Evolutionary conservation across 257 asterid genomes (phyloP), one percentile per base, ranked within the genome.

Genomic region (Solanum corneliomulleri): DNA sequence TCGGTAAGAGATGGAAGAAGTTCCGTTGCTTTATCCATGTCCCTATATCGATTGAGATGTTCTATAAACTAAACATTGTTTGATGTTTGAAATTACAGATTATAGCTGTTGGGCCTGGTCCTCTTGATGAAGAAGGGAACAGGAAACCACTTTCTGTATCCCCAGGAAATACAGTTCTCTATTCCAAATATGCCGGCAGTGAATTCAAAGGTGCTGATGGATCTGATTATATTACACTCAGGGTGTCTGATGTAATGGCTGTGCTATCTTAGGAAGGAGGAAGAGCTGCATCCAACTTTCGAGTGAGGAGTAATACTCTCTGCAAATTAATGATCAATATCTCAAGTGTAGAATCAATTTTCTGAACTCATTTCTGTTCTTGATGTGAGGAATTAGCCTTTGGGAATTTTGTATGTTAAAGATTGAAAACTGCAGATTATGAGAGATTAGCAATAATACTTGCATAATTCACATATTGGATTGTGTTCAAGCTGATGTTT

Each of bases 171-270:
- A 91, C 98, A 1, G 98, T 97, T 41, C 83, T 97, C 88, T 95
- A 94, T 88, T 97, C 99, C 42, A 97, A 95, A 87, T 97, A 94
- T 62, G 98, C 98, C 0, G 99, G 99, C 52, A 95, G 92, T 66
- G 99, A 95, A 37, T 95, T 95, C 91, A 94, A 93, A 87, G 98
- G 98, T 7, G 83, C 72, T 3, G 98, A 97, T 88, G 99, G 98
- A 9, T 89, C 94, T 0, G 94, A 93, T 2, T 97, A 93, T 91
- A 91, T 97, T 29, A 96, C 94, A 6, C 88, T 97, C 83, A 91
- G 98, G 84, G 97, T 92, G 27, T 84, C 98, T 1, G 99, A 97
- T 44, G 95, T 94, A 60, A 97, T 97, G 92, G 99, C 98, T 9
- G 83, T 97, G 23, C 95, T 95, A 44, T 90, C 98, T 58, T 96